Base-by-base conservation (phyloP, 2,329 filamentous ascomycete genomes). In the Leptographium procerum region DNA sequence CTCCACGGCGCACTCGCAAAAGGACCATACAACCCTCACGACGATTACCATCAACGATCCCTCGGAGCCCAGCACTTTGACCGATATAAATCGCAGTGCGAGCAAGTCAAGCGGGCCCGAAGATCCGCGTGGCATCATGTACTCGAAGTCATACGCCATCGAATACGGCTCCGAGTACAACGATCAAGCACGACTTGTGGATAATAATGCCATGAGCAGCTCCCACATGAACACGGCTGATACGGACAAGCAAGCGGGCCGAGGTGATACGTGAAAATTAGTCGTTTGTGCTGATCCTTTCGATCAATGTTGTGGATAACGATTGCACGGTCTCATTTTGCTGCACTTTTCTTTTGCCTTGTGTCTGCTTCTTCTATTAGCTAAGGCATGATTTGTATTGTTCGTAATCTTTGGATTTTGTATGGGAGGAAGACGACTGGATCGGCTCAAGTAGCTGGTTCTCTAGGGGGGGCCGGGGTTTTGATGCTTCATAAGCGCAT, bases 141-240 rank as follows among this genome's bases (percentile, higher is more conserved):
- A 57, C 33, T 57, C 48, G 8, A 57, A 57, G 34, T 51, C 55
- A 10, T 57, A 57, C 11, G 47, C 33, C 3, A 33, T 57, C 2
- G 55, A 57, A 4, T 57, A 52, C 19, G 34, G 24, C 36, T 16
- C 24, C n/a, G 55, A 57, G 11, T 31, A 57, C 34, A 36, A 52
- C 11, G 55, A 57, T 26, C 55, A 57, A 26, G 55, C 55, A 11
- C 26, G 55, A 24, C 55, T 57, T 7, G 55, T 57, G 3, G 16
- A 51, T 19, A 50, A 43, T 8, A 43, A n/a, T 43, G 40, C 19
- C 9, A 16, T 43, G 16, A 43, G 7, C 40, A 9, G 2, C 7
- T 6, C 19, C 6, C 10, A 33, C 10, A 33, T 19, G 40, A 7
- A 19, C 40, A 43, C n/a, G n/a, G n/a, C n/a, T n/a, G 16, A 43